Evolutionary conservation across 169 alveolate genomes (phyloP).

Genomic region (Condylostoma magnum): DNA sequence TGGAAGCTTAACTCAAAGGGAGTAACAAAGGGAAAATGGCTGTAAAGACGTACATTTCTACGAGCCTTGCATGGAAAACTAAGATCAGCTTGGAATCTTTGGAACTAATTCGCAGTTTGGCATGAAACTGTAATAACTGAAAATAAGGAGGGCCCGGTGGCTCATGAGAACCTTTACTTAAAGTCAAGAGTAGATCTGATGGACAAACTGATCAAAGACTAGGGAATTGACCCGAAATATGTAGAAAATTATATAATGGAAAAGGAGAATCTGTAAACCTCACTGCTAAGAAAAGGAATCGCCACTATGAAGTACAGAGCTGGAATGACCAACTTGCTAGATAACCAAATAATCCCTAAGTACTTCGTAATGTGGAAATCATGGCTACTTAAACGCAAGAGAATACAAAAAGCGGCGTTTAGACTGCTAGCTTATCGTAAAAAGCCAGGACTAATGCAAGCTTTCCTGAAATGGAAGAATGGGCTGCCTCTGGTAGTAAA

Average conservation of each 20-base stretch:
- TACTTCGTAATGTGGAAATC: conserved; percentile 30
- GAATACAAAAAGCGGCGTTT: conserved; percentile 8
- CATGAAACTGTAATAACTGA: background rate
- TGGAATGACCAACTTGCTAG: conserved; percentile 12
- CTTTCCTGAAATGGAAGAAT: conserved; percentile 43
- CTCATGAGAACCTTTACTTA: conserved; percentile 1
- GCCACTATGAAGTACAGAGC: conserved; percentile 1
- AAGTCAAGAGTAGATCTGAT: conserved; percentile 8
- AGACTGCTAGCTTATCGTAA: background rate
- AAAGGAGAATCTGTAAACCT: background rate
- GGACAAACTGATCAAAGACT: background rate
- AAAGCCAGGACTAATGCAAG: conserved; percentile 14
- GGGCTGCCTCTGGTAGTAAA: conserved; percentile 2
- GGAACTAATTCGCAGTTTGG: conserved; percentile 23
- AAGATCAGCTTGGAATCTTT: conserved; percentile 2
- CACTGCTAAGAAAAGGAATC: conserved; percentile 14
- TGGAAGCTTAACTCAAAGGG: no score
- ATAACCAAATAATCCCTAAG: conserved; percentile 28
- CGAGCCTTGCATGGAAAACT: background rate
- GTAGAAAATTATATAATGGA: conserved; percentile 27
- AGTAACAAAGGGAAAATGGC: no score
- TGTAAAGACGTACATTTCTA: background rate
- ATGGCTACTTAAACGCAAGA: conserved; percentile 35
- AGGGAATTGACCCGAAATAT: conserved; percentile 33
- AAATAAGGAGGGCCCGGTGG: conserved; percentile 45